Evolutionary conservation across 331 rosid genomes (phyloP), one percentile per base, ranked within the genome.

Genomic region (Quercus lobata): DNA sequence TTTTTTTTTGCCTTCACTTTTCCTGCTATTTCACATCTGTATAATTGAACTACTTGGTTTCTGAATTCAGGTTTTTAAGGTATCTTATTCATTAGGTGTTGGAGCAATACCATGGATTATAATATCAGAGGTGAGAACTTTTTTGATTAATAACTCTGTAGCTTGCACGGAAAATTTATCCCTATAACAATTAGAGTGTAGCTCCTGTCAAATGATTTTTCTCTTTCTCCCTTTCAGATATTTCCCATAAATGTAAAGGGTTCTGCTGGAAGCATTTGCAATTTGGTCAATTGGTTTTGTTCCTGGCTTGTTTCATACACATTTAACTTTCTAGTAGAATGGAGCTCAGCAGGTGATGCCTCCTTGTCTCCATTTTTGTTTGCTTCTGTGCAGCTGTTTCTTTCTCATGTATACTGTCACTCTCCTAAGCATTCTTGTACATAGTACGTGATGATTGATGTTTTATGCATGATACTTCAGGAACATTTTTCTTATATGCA

Each of bases 401-500:
- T 8, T 41, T 41, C 46, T 41, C 46, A 41, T 41, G 3, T 41
- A 41, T 41, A 8, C 29, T 58, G 30, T 58, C 54, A 49, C 54
- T 49, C 17, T 49, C 54, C 17, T 49, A 49, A 21, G 68, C 17
- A 2, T 60, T 22, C 68, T 60, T 60, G 27, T 24, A 5, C 4
- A 3, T 21, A 22, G 34, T 8, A 41, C 46, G 0, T 60, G 68
- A 12, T 60, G 68, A 60, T 24, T 14, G 25, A 2, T 41, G 2
- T 41, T 57, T 57, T 21, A 4, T 60, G 12, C 25, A 4, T 61
- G 4, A 32, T 53, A 17, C 55, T 46, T 41, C 82, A 85, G 85
- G 83, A 56, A 77, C 84, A 16, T 86, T 80, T 74, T 80, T 86
- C 80, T 41, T 80, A 41, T 80, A 29, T 46, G n/a, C 79, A 11